Base-by-base conservation (phyloP, 441 rosid genomes). In the Adansonia rubrostipa region DNA sequence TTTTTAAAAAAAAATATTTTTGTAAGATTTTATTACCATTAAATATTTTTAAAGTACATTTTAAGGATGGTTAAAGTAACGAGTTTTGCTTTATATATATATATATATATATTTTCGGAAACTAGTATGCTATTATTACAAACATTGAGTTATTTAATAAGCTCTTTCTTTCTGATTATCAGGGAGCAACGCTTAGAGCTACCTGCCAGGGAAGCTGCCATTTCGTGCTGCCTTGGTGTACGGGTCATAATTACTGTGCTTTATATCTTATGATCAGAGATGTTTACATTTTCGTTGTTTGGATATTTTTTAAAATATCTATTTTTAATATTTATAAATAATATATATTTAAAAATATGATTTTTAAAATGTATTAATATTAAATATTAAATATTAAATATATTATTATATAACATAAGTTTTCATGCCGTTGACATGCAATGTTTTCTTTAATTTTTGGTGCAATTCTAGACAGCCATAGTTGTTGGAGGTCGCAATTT, bases 401-500 rank as follows among this genome's bases (percentile, higher is more conserved):
- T n/a, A 28, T 28, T 28, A 28, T 28, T 28, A 28, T 28, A 28
- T 28, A 28, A 28, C 36, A 28, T 28, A 28, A 28, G 36, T 28
- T 28, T 28, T 28, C 36, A 28, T 28, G 2, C 44, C 73, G 61
- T 77, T 22, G 74, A 73, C 24, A 44, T 33, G 72, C 11, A 66
- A 6, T 40, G 24, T 10, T 50, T 51, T 54, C 66, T 1, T n/a
- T 70, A 58, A 4, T 60, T 2, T 8, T 8, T 11, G 62, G 42
- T 68, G 19, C 14, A 73, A 53, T 80, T 84, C 33, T 81, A 93
- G 98, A 90, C 91, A 63, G 96, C 97, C 3, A 88, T 94, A 79
- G 94, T 92, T 73, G 88, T 94, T 84, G 98, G 98, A 83, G 91
- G 96, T 80, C 91, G 98, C 69, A 94, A 94, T 82, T 87, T 94